Conservation (phyloP, 2,329 filamentous ascomycete species). For the Aspergillus aculeatus region DNA sequence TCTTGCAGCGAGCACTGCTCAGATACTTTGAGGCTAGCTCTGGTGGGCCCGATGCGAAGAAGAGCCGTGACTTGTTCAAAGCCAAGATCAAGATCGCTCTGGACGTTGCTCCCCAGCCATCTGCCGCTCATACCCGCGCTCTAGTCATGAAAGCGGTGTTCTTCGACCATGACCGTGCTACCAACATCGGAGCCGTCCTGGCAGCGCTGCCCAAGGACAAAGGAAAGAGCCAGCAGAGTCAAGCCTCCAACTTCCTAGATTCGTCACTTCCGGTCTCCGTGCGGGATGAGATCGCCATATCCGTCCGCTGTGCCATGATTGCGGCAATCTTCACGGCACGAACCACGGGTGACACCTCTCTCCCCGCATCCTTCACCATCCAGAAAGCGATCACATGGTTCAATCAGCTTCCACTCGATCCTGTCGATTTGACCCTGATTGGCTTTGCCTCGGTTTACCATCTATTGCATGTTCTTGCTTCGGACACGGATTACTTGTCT, state of each 20-base stretch:
- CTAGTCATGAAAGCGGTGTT: conserved; percentile 60
- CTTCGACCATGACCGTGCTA: conserved; percentile 52
- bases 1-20: conserved; percentile 68
- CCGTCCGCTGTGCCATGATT: conserved; percentile 60
- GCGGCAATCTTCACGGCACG: conserved; percentile 50
- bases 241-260: conserved; percentile 49
- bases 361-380: conserved; percentile 39
- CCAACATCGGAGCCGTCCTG: conserved; percentile 54
- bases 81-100: conserved; percentile 66
- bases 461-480: conserved; percentile 41
- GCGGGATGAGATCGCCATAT: conserved; percentile 55
- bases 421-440: conserved; percentile 42
- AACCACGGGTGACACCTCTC: conserved; percentile 29
- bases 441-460: conserved; percentile 45
- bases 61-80: conserved; percentile 45
- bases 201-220: conserved; percentile 50
- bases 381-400: conserved; percentile 45
- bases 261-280: conserved; percentile 53
- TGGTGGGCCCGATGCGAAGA: conserved; percentile 44
- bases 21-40: conserved; percentile 59
- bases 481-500: conserved; percentile 40
- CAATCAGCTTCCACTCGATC: conserved; percentile 43
- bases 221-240: conserved; percentile 30
- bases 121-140: conserved; percentile 62
- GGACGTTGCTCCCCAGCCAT: conserved; percentile 73